These are phyloP conservation scores for Colletotrichum godetiae DNA, from an alignment of 2,329 filamentous ascomycete species.

Conservation along the genomic window DNA sequence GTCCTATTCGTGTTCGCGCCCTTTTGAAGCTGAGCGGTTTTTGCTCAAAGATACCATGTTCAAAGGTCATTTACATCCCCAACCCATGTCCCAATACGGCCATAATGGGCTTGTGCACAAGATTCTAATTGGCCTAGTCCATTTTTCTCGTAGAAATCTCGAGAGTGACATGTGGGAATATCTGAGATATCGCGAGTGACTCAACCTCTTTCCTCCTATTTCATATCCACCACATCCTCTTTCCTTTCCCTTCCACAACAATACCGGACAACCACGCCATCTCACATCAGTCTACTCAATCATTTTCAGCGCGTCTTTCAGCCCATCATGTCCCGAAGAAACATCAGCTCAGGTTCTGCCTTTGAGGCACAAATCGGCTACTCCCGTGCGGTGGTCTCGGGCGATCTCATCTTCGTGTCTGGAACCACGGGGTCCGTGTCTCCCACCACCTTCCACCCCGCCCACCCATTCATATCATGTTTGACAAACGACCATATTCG, in stretches of 20 bases:
- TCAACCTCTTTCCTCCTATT: neutral
- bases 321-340: conserved; percentile 47
- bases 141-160: conserved; percentile 9
- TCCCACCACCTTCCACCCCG: neutral
- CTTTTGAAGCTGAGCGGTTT: neutral
- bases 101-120: neutral
- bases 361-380: conserved; percentile 67
- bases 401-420: conserved; percentile 64
- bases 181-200: neutral
- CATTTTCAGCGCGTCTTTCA: neutral
- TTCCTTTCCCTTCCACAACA: neutral
- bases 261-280: too few species aligned
- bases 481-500: neutral
- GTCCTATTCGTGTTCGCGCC: neutral
- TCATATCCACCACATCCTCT: neutral
- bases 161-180: neutral
- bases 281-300: neutral
- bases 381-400: conserved; percentile 63
- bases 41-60: neutral
- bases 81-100: conserved; percentile 11
- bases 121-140: conserved; percentile 13
- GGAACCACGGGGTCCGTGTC: conserved; percentile 62
- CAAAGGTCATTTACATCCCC: neutral
- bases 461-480: too few species aligned
- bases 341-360: conserved; percentile 61